A percentile compares a stretch with the other conserved stretches of the same genome.
Conservation (phyloP, 2,329 filamentous ascomycete genomes). For the Beauveria sp. region DNA sequence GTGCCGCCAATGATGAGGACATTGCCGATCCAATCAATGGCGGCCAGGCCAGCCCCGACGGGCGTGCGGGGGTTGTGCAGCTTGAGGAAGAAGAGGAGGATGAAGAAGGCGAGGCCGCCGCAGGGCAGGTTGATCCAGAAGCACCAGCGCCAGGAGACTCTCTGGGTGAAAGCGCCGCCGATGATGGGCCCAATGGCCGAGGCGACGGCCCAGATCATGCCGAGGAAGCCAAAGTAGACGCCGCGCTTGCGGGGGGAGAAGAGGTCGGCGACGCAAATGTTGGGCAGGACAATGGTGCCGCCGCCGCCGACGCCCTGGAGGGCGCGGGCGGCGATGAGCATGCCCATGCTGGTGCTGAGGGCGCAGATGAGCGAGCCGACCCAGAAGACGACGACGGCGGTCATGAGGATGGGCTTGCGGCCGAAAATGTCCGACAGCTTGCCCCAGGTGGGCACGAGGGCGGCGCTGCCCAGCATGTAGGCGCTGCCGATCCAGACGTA, state of each 20-base stretch:
- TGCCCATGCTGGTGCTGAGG: conserved; percentile 39
- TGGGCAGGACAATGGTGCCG: conserved; percentile 51
- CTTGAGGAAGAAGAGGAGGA: conserved; percentile 56
- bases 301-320: conserved; percentile 52
- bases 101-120: conserved; percentile 36
- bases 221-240: conserved; percentile 45
- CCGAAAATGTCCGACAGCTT: conserved; percentile 53
- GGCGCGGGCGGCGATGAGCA: conserved; percentile 47
- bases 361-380: conserved; percentile 48
- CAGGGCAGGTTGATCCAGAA: conserved; percentile 57
- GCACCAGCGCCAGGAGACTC: conserved; percentile 62
- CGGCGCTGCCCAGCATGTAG: conserved; percentile 64
- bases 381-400: conserved; percentile 45
- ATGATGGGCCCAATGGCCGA: conserved; percentile 59
- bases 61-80: conserved; percentile 62
- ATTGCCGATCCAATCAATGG: conserved; percentile 52
- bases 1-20: conserved; percentile 64
- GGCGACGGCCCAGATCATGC: conserved; percentile 57
- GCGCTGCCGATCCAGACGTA: conserved; percentile 74
- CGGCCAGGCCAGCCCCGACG: conserved; percentile 52
- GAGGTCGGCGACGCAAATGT: conserved; percentile 50
- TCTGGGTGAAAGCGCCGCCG: conserved; percentile 59
- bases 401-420: conserved; percentile 46
- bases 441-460: conserved; percentile 63
- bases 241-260: conserved; percentile 45